Conservation (phyloP, 108 stramenopile species). For the Conticribra guillardii region DNA sequence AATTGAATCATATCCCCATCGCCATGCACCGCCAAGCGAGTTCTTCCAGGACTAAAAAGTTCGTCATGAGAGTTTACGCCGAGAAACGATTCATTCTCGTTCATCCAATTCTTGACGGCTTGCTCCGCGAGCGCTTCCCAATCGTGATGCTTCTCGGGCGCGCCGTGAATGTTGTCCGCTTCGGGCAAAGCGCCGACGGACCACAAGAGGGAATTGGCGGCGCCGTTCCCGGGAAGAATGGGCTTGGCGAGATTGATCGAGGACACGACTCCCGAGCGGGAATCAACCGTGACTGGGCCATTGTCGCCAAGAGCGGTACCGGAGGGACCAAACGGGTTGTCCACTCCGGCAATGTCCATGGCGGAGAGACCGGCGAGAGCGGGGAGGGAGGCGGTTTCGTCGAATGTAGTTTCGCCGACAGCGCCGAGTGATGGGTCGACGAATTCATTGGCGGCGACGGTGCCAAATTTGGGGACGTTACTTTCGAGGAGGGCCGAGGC, state of each 20-base stretch:
- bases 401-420: too few relatives aligned
- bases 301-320: too few relatives aligned
- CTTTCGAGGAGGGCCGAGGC: too few relatives aligned
- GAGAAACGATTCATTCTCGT: constrained; percentile 7
- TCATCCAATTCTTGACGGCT: constrained; percentile 19
- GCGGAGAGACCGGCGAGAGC: too few relatives aligned
- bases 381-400: too few relatives aligned
- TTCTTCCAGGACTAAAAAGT: constrained; percentile 13
- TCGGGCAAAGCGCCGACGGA: neutral
- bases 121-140: constrained; percentile 10
- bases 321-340: too few relatives aligned
- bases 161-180: constrained; percentile 2
- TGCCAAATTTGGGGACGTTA: too few relatives aligned
- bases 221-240: constrained; percentile 21
- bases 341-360: too few relatives aligned
- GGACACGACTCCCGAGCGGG: constrained; percentile 5
- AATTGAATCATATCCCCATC: constrained; percentile 34
- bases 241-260: constrained; percentile 2
- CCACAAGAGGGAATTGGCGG: constrained; percentile 24
- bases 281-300: constrained; percentile 6
- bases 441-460: too few relatives aligned
- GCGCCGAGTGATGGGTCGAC: too few relatives aligned
- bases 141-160: constrained; percentile 1
- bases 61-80: constrained; percentile 14
- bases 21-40: constrained; percentile 8